Evolutionary conservation across 2,329 filamentous ascomycete genomes (phyloP).

Genomic region (Didymella pinodella): DNA sequence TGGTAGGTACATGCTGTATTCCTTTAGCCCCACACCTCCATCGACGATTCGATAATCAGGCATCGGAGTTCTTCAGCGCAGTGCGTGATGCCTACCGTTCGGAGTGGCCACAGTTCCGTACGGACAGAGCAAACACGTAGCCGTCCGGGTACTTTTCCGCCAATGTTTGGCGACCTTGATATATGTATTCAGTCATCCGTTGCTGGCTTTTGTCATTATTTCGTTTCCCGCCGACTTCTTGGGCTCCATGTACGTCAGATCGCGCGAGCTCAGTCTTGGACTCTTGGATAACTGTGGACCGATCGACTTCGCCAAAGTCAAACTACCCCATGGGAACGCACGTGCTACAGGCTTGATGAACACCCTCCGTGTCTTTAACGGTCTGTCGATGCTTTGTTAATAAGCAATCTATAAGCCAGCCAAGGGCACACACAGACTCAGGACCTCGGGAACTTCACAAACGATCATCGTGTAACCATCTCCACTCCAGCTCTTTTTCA

Average conservation of each 20-base stretch:
- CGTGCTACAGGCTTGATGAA: conserved; percentile 7
- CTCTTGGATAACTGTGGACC: conserved; percentile 20
- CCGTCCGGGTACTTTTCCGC: conserved; percentile 23
- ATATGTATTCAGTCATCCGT: neutral
- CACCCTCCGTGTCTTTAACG: conserved; percentile 7
- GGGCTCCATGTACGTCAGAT: neutral
- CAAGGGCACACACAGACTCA: conserved; percentile 1
- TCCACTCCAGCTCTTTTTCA: conserved; percentile 15
- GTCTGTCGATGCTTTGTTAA: neutral
- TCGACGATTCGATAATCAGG: neutral
- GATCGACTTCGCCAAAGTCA: conserved; percentile 15
- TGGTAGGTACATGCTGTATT: neutral
- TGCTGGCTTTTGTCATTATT: neutral
- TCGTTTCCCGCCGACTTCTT: neutral
- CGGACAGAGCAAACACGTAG: conserved; percentile 2
- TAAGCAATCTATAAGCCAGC: neutral
- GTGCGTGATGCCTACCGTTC: neutral
- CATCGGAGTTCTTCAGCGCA: neutral
- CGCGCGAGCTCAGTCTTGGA: conserved; percentile 15
- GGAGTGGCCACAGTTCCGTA: conserved; percentile 1
- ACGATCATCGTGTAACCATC: conserved; percentile 1
- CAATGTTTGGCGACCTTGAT: neutral
- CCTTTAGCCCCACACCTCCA: neutral
- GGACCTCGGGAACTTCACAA: neutral
- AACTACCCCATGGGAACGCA: conserved; percentile 29